A percentile compares a stretch with the other conserved stretches of the same genome.
These are phyloP conservation scores for Pseudozyma sp. DNA, from an alignment of 1,284 basidiomycete species.

Conservation along the genomic window DNA sequence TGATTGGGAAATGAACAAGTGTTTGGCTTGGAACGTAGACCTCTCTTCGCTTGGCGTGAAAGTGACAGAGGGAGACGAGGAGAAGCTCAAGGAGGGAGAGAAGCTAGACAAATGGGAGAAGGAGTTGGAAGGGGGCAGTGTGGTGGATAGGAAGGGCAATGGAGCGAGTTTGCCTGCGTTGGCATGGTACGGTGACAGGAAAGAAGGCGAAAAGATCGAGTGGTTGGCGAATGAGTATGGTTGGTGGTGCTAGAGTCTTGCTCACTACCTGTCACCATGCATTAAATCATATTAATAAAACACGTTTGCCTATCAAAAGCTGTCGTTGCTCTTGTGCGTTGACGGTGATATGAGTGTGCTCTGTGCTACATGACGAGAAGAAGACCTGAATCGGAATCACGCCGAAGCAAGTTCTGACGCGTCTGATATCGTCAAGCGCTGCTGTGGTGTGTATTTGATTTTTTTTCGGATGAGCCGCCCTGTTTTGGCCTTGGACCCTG, in stretches of 20 bases:
- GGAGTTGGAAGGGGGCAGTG: slow-evolving; percentile 15
- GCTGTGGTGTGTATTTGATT: too few species aligned
- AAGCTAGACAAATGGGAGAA: slow-evolving; percentile 5
- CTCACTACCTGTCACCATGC: too few species aligned
- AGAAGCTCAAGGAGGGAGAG: slow-evolving; percentile 7
- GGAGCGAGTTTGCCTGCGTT: slow-evolving; percentile 30
- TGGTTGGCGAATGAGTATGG: slow-evolving; percentile 50
- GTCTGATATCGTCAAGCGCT: too few species aligned
- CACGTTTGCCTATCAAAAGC: too few species aligned
- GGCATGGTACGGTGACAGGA: slow-evolving; percentile 35
- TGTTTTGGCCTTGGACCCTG: not conserved
- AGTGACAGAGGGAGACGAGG: slow-evolving; percentile 18
- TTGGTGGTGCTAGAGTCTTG: slow-evolving; percentile 33
- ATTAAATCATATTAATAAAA: not conserved
- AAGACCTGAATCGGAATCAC: too few species aligned
- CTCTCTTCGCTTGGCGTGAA: slow-evolving; percentile 16
- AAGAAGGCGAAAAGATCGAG: slow-evolving; percentile 20
- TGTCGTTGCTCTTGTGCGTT: too few species aligned
- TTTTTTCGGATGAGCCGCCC: too few species aligned
- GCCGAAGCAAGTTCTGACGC: too few species aligned
- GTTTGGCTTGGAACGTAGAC: slow-evolving; percentile 48
- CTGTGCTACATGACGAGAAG: too few species aligned
- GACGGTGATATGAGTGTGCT: too few species aligned
- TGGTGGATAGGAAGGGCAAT: slow-evolving; percentile 33
- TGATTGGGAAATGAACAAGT: slow-evolving; percentile 29